Conservation (phyloP, 805 yeast genomes). For the Nakazawaea siamensis region DNA sequence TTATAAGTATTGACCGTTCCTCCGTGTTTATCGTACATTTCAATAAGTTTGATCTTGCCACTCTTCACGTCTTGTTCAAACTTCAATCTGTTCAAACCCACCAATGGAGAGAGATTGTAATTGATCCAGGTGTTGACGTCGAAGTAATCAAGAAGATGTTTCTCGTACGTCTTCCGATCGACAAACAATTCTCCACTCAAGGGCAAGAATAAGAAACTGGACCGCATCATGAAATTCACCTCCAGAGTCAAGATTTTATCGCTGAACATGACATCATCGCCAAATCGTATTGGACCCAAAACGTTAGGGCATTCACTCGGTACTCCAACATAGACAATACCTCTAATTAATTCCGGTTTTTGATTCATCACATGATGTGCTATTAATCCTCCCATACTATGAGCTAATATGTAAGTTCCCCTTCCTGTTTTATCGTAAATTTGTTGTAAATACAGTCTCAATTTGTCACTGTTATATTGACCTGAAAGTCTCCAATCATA, state of each 20-base stretch:
- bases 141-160: conserved; percentile 64
- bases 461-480: conserved; percentile 41
- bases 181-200: conserved; percentile 66
- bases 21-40: conserved; percentile 10
- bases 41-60: conserved; percentile 10
- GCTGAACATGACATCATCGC: conserved; percentile 72
- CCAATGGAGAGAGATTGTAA: conserved; percentile 69
- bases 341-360: conserved; percentile 62
- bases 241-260: conserved; percentile 72
- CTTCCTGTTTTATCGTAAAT: conserved; percentile 38
- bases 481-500: conserved; percentile 88
- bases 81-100: conserved; percentile 29
- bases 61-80: conserved; percentile 19
- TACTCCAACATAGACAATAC: conserved; percentile 72
- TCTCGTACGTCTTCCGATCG: conserved; percentile 48
- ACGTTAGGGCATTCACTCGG: conserved; percentile 83
- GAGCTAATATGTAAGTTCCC: conserved; percentile 70
- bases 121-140: conserved; percentile 76
- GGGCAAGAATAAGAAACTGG: conserved; percentile 75
- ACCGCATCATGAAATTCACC: conserved; percentile 82
- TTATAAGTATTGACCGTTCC: conserved; percentile 11
- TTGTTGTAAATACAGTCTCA: conserved; percentile 37
- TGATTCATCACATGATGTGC: conserved; percentile 72
- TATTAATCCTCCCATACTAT: conserved; percentile 91
- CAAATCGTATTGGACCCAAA: conserved; percentile 76